phyloP scores from a whole-genome alignment of 225 moss, liverwort and hornwort species.

The Polytrichum commune region DNA sequence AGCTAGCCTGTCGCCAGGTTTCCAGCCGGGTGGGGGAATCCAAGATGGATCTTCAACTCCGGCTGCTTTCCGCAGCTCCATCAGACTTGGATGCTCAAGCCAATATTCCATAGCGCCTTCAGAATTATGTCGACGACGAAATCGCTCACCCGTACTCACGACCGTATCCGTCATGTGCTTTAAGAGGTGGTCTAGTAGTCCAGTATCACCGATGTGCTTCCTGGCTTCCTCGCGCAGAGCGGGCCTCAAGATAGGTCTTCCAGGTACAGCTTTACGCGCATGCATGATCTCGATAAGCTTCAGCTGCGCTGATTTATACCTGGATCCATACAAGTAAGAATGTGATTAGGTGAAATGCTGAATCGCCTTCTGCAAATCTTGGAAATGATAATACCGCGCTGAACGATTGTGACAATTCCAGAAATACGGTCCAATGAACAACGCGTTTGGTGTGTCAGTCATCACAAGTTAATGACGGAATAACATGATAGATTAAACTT shows the following conservation, averaged over 20 bases:
- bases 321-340: conserved; percentile 9
- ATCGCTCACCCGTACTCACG: conserved; percentile 53
- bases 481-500: too few relatives aligned
- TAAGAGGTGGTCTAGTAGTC: conserved; percentile 56
- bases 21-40: conserved; percentile 63
- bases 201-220: conserved; percentile 67
- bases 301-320: conserved; percentile 62
- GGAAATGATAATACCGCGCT: too few relatives aligned
- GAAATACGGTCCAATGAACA: too few relatives aligned
- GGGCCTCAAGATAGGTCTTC: conserved; percentile 56
- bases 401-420: too few relatives aligned
- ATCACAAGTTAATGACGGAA: too few relatives aligned
- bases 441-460: too few relatives aligned
- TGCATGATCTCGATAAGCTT: conserved; percentile 63
- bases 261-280: conserved; percentile 41
- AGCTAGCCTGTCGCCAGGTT: conserved; percentile 48
- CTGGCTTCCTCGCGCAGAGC: conserved; percentile 59
- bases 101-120: conserved; percentile 71
- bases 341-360: too few relatives aligned
- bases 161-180: conserved; percentile 71
- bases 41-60: conserved; percentile 66
- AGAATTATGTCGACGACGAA: conserved; percentile 57
- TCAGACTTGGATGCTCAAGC: conserved; percentile 59
- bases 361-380: too few relatives aligned
- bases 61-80: conserved; percentile 65